Evolutionary conservation across 352 stramenopile genomes (phyloP).

Genomic region (Globisporangium lucens): DNA sequence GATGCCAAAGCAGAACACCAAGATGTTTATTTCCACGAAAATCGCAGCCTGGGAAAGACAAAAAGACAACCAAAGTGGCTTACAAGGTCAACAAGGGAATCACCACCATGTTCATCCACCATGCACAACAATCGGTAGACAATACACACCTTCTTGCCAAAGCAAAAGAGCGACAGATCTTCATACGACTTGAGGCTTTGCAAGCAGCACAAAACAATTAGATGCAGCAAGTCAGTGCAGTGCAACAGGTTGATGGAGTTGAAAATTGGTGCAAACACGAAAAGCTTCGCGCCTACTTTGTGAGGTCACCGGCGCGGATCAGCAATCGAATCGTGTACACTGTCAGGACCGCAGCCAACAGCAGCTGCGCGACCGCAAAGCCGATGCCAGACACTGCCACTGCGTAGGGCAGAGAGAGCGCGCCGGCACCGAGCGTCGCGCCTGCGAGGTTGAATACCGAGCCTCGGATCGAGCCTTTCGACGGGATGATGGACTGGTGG

Average conservation of each 20-base stretch:
- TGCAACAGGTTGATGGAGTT: too few species aligned
- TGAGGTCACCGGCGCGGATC: slow-evolving; percentile 73
- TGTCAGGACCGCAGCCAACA: slow-evolving; percentile 65
- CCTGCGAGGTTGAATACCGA: slow-evolving; percentile 85
- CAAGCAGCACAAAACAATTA: neutral
- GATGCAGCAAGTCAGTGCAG: neutral
- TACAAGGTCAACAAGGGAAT: too few species aligned
- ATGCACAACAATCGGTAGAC: neutral
- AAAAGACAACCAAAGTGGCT: neutral
- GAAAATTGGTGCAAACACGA: neutral
- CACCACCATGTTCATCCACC: too few species aligned
- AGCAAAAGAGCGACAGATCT: slow-evolving; percentile 80
- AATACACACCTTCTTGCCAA: slow-evolving; percentile 59
- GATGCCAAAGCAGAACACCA: slow-evolving; percentile 86
- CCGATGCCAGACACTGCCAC: slow-evolving; percentile 74
- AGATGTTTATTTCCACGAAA: slow-evolving; percentile 84
- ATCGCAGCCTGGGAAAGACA: slow-evolving; percentile 44
- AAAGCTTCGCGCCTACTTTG: slow-evolving; percentile 45
- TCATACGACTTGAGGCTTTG: slow-evolving; percentile 82
- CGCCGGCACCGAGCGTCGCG: slow-evolving; percentile 72
- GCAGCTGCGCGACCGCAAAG: slow-evolving; percentile 71
- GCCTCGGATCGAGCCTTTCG: slow-evolving; percentile 77
- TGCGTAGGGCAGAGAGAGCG: slow-evolving; percentile 76
- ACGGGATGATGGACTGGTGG: slow-evolving; percentile 77
- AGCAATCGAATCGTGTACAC: slow-evolving; percentile 84